Conservation (phyloP, 2,329 filamentous ascomycete genomes). For the Fusarium cyanostomum region DNA sequence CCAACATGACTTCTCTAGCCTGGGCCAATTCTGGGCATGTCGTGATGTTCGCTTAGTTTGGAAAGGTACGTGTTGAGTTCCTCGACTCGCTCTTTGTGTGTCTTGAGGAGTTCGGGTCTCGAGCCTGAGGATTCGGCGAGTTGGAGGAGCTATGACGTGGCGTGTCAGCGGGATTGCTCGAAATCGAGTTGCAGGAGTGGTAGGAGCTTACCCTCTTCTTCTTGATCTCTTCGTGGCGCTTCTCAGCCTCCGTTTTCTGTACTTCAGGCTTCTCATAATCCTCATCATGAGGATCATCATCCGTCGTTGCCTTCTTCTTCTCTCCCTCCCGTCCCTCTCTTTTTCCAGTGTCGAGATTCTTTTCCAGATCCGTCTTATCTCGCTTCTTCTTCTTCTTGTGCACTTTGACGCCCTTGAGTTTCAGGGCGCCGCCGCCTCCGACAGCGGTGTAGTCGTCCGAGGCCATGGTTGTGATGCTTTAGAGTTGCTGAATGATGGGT, state of each 20-base stretch:
- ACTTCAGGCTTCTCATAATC: constrained; percentile 44
- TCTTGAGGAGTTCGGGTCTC: constrained; percentile 85
- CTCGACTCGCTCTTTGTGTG: constrained; percentile 95
- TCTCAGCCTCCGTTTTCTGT: constrained; percentile 85
- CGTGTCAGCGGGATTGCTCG: constrained; percentile 12
- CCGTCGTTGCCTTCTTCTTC: constrained; percentile 43
- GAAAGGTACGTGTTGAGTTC: constrained; percentile 95
- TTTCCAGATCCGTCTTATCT: constrained; percentile 58
- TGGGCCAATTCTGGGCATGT: constrained; percentile 81
- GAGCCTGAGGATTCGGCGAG: constrained; percentile 69
- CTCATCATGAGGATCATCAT: constrained; percentile 46
- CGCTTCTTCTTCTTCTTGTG: constrained; percentile 72
- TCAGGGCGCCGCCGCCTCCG: constrained; percentile 77
- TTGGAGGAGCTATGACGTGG: constrained; percentile 74
- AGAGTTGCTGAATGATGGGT: neutral
- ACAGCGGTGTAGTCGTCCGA: constrained; percentile 76
- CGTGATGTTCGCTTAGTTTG: constrained; percentile 93
- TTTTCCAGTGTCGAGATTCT: constrained; percentile 52
- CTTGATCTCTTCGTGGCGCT: constrained; percentile 80
- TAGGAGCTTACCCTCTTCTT: constrained; percentile 75
- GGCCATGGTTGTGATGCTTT: constrained; percentile 62
- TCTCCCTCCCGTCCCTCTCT: constrained; percentile 23
- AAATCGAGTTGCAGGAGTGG: neutral
- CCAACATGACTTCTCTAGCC: constrained; percentile 52
- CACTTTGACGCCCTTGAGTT: constrained; percentile 80